A percentile compares a stretch with the other conserved stretches of the same genome.
Evolutionary conservation across 2,329 filamentous ascomycete species (phyloP).

Genomic region (Byssoonygena ceratinophila): DNA sequence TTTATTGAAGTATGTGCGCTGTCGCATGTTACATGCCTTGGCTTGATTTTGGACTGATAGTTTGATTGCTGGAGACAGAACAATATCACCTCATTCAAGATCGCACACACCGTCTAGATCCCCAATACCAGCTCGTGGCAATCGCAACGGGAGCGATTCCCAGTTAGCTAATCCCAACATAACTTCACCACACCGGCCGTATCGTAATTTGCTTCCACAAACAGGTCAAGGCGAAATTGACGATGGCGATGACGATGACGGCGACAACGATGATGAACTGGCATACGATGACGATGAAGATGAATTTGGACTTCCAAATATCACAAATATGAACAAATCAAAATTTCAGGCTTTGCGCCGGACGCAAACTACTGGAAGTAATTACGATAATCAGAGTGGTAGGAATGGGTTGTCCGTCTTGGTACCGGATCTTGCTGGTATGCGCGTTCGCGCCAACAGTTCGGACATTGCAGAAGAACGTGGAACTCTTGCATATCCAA

Average conservation of each 20-base stretch:
- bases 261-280: conserved; percentile 55
- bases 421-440: conserved; percentile 8
- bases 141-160: conserved; percentile 31
- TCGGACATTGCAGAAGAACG: conserved; percentile 90
- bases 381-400: background rate
- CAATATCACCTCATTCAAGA: conserved; percentile 43
- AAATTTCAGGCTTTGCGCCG: conserved; percentile 33
- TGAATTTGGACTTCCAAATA: conserved; percentile 86
- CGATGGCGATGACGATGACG: conserved; percentile 49
- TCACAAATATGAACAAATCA: conserved; percentile 72
- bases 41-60: background rate
- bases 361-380: background rate
- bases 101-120: conserved; percentile 62
- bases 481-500: conserved; percentile 70
- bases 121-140: conserved; percentile 27
- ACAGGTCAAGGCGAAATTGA: conserved; percentile 55
- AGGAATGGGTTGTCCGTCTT: conserved; percentile 13
- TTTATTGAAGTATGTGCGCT: conserved; percentile 65
- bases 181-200: conserved; percentile 56
- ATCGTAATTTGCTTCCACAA: conserved; percentile 69
- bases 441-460: conserved; percentile 66
- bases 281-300: conserved; percentile 81
- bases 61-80: conserved; percentile 20
- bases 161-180: conserved; percentile 36
- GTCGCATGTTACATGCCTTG: background rate